Conservation (phyloP, 139 green algal genomes). For the Picochlorum sp. region DNA sequence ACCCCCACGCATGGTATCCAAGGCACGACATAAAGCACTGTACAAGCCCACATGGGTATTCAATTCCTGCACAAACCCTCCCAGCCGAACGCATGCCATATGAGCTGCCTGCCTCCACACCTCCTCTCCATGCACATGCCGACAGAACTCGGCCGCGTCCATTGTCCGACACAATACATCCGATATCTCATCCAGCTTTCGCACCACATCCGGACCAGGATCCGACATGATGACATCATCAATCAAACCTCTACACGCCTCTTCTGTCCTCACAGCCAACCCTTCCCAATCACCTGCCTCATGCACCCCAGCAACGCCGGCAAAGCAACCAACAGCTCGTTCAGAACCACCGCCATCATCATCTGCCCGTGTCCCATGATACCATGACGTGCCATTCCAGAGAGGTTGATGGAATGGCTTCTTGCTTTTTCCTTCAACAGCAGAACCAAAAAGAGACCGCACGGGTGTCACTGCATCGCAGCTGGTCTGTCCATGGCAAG, state of each 20-base stretch:
- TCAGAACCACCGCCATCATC: too few species aligned
- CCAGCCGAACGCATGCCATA: constrained; percentile 18
- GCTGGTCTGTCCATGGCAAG: too few species aligned
- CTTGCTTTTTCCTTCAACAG: too few species aligned
- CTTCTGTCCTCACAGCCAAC: background rate
- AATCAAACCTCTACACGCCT: background rate
- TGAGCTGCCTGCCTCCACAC: constrained; percentile 27
- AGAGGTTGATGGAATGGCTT: too few species aligned
- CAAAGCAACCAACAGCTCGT: background rate
- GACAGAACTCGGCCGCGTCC: constrained; percentile 37
- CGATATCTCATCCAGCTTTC: constrained; percentile 33
- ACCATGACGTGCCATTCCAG: too few species aligned
- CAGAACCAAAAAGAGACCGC: too few species aligned
- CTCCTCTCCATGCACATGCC: constrained; percentile 24
- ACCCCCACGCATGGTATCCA: background rate
- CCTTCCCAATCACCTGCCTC: constrained; percentile 10
- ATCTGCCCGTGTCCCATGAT: too few species aligned
- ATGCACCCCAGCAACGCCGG: background rate
- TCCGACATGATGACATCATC: constrained; percentile 15
- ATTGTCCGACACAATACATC: constrained; percentile 31
- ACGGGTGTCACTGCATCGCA: too few species aligned
- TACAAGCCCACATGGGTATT: constrained; percentile 31
- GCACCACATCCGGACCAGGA: constrained; percentile 15
- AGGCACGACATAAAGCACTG: constrained; percentile 11
- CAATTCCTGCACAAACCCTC: constrained; percentile 28